Evolutionary conservation across 1,284 basidiomycete genomes (phyloP).

Genomic region (Apiotrichum mycotoxinovorans): DNA sequence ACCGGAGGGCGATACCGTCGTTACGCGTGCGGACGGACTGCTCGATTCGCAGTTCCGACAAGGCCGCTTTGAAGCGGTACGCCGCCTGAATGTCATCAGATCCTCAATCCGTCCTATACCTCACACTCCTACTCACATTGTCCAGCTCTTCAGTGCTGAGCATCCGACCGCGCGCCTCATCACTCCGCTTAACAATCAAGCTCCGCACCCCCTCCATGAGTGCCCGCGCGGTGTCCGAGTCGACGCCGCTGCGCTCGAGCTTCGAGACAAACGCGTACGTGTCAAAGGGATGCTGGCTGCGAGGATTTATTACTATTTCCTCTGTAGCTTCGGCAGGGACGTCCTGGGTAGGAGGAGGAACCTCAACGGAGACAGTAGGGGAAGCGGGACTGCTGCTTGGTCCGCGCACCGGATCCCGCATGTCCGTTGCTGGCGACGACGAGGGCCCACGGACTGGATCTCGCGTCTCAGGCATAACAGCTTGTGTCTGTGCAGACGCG

Average conservation of each 20-base stretch:
- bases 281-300: constrained; percentile 45
- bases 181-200: constrained; percentile 70
- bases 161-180: constrained; percentile 68
- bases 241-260: constrained; percentile 38
- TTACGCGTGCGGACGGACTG: constrained; percentile 77
- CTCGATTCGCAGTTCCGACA: constrained; percentile 87
- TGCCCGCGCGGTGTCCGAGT: constrained; percentile 57
- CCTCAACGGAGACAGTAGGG: neutral
- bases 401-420: constrained; percentile 7
- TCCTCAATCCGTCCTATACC: too few relatives aligned
- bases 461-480: neutral
- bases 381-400: constrained; percentile 5
- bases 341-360: neutral
- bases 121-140: constrained; percentile 75
- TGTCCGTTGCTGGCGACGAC: neutral
- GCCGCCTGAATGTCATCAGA: constrained; percentile 66
- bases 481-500: neutral
- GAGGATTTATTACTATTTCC: neutral
- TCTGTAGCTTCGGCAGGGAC: neutral
- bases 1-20: constrained; percentile 74
- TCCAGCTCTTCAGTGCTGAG: constrained; percentile 81
- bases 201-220: constrained; percentile 84
- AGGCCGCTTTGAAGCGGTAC: constrained; percentile 89
- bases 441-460: neutral
- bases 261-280: constrained; percentile 48